phyloP scores from a whole-genome alignment of 305 asterid species.

The Ilex paraguariensis region DNA sequence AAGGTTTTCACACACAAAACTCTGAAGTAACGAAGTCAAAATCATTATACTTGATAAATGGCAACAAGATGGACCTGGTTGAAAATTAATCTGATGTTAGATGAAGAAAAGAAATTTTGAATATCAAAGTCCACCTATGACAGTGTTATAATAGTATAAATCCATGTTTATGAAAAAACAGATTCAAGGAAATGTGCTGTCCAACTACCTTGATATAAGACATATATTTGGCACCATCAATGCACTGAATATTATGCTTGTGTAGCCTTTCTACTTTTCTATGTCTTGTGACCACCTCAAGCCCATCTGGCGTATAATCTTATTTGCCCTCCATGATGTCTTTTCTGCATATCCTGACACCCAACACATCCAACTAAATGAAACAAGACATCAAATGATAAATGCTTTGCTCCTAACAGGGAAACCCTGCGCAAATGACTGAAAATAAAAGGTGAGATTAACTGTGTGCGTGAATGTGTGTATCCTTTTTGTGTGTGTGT shows the following conservation, averaged over 20 bases:
- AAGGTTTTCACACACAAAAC: too few relatives aligned
- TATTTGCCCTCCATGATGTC: conserved; percentile 37
- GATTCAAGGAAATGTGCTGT: too few relatives aligned
- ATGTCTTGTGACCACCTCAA: conserved; percentile 32
- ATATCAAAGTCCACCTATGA: too few relatives aligned
- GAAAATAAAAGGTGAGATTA: background rate
- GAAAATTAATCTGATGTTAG: too few relatives aligned
- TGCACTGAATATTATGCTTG: conserved; percentile 54
- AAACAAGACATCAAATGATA: background rate
- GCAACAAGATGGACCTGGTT: too few relatives aligned
- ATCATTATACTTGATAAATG: too few relatives aligned
- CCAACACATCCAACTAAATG: conserved; percentile 11
- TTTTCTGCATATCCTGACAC: conserved; percentile 44
- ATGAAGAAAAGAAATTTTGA: too few relatives aligned
- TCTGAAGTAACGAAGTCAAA: too few relatives aligned
- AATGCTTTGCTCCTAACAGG: background rate
- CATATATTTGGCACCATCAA: conserved; percentile 87
- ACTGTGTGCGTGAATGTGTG: background rate
- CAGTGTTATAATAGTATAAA: too few relatives aligned
- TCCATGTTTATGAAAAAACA: too few relatives aligned
- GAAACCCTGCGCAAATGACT: too few relatives aligned
- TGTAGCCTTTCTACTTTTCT: conserved; percentile 52
- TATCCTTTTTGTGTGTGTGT: too few relatives aligned
- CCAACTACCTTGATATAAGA: conserved; percentile 79
- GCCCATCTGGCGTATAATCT: conserved; percentile 42